Evolutionary conservation across 768 basidiomycete species (phyloP).

Genomic region (Podaxis pistillaris): DNA sequence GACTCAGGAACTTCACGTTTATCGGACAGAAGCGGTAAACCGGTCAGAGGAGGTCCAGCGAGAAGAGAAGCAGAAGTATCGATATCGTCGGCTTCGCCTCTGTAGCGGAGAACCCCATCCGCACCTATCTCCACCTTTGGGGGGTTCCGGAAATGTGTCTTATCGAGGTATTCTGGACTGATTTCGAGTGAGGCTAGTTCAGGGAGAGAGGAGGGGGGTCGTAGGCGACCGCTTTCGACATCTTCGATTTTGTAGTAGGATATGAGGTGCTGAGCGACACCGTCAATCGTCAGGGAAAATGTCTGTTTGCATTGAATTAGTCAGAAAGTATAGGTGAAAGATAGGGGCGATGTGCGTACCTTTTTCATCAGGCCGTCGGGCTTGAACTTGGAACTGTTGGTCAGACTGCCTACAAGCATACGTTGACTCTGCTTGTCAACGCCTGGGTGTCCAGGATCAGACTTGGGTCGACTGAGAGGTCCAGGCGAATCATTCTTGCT

Average conservation of each 20-base stretch:
- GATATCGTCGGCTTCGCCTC: slow-evolving; percentile 78
- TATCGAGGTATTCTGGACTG: slow-evolving; percentile 83
- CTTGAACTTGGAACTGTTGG: slow-evolving; percentile 93
- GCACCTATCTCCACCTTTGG: slow-evolving; percentile 84
- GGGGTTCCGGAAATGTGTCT: slow-evolving; percentile 87
- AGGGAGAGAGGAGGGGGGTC: slow-evolving; percentile 83
- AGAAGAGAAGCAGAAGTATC: slow-evolving; percentile 44
- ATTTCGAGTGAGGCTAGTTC: slow-evolving; percentile 88
- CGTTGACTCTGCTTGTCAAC: slow-evolving; percentile 78
- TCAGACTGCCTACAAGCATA: slow-evolving; percentile 84
- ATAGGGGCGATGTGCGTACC: slow-evolving; percentile 43
- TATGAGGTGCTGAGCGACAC: slow-evolving; percentile 88
- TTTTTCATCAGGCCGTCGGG: slow-evolving; percentile 95
- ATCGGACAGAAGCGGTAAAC: slow-evolving; percentile 49
- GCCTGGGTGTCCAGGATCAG: slow-evolving; percentile 40
- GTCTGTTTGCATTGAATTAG: slow-evolving; percentile 50
- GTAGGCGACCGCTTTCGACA: slow-evolving; percentile 83
- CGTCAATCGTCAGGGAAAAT: slow-evolving; percentile 83
- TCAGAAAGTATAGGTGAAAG: not conserved
- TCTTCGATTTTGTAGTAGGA: slow-evolving; percentile 95
- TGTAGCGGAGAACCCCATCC: slow-evolving; percentile 80
- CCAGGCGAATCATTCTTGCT: slow-evolving; percentile 26
- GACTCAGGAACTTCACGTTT: slow-evolving; percentile 37
- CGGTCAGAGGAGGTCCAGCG: slow-evolving; percentile 24
- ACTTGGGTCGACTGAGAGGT: slow-evolving; percentile 65